Base-by-base conservation (phyloP, 2,329 filamentous ascomycete genomes). In the Aphanoascus verrucosus region DNA sequence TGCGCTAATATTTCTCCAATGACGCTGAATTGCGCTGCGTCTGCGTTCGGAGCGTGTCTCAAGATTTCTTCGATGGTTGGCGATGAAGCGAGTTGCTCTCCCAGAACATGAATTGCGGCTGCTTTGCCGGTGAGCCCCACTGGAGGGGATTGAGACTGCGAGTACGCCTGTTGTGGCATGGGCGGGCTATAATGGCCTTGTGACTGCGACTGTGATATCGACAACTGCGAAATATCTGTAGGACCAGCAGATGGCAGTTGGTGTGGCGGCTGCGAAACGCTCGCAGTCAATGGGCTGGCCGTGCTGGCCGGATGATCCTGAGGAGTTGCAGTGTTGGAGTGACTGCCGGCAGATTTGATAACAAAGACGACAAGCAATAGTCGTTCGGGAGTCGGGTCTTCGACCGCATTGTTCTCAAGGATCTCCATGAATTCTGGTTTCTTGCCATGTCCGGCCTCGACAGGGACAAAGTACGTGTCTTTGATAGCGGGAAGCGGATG, bases 401-500 rank as follows among this genome's bases (percentile, higher is more conserved):
- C 86, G 32, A 96, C 79, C 31, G 81, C 80, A 66, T 90, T 90
- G 61, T 91, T 85, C 58, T 88, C 84, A n/a, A 97, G 78, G 63
- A 94, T 86, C 56, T 88, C 80, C 67, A 96, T 82, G 62, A 96
- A 95, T 57, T 90, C 86, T 0, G 93, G 91, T 42, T 91, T 79
- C 47, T 73, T 72, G 34, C 70, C 72, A 23, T 80, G 76, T 23
- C 87, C 88, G 4, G 83, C 78, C 32, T 88, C 81, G 3, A 97
- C 81, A 0, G 93, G 91, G 8, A 96, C 84, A 32, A 97, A 79
- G 67, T 97, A 97, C 1, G 90, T 87, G 65, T 97, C 91, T 56
- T 89, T 84, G 47, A 96, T 85, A 56, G 88, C 84, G 17, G 82
- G 79, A 31, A 83, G 72, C 0, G 80, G 79, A 66, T 86, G 85